Evolutionary conservation across 208 protist genomes (phyloP), one percentile per base, ranked within the genome.

Genomic region (Leishmania turanica): DNA sequence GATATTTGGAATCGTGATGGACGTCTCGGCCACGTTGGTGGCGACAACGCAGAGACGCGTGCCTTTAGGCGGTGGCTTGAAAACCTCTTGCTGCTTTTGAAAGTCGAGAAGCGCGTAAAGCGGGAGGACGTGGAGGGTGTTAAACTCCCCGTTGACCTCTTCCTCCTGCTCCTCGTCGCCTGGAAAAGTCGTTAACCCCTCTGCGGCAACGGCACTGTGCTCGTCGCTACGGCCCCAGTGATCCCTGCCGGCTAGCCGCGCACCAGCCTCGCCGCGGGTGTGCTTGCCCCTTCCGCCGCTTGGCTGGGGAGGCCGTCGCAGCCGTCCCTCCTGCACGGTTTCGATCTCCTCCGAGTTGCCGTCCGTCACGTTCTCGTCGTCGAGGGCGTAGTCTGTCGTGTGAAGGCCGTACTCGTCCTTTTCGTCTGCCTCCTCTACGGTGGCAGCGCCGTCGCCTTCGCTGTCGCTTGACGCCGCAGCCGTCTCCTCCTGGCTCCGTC

Each of bases 11-110:
- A 99, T 99, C 1, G 99, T 99, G 37, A 99, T 91, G 71, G 99
- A 99, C 6, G 99, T 99, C 89, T 99, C 99, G n/a, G 99, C 99
- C 2, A 99, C 96, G 90, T 99, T 99, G 51, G 99, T 99, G 37
- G 99, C 97, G 17, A 99, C 93, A 51, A 99, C 98, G 78, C 99
- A 97, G 53, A 99, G 91, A 42, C 99, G 95, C 47, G 87, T 94
- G 19, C 96, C 96, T 13, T 78, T 72, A 19, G 98, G 98, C 53
- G 98, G 91, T 1, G 83, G 78, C 81, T 98, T 82, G 83, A 99
- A 99, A 51, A 99, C 98, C 75, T 95, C 86, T 86, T 99, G 96
- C 87, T 99, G 99, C 83, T 95, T 88, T 47, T 87, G n/a, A 66
- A 95, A 93, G 75, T 98, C 90, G 27, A 99, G 90, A 71, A 99